Base-by-base conservation (phyloP, 345 rosid species). In the Rhizophora apiculata region DNA sequence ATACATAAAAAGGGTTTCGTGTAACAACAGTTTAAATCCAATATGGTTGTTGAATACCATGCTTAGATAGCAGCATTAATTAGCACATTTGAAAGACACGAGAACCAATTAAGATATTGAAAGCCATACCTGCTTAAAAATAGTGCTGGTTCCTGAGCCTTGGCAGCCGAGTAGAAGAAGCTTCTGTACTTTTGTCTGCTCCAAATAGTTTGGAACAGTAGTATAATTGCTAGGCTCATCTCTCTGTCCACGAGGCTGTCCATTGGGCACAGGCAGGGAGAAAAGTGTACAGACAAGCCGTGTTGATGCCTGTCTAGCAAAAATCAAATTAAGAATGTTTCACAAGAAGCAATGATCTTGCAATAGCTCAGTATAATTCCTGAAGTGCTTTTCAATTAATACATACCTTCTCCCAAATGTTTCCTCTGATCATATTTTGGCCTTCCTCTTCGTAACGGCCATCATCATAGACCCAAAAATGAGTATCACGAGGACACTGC, bases 61-160 rank as follows among this genome's bases (percentile, higher is more conserved):
- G 37, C 37, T 34, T 34, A 34, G 37, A 34, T 34, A 34, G 8
- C 37, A 34, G 37, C 37, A 34, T 34, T 34, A 34, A 43, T 5
- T 3, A 60, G 24, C 62, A 53, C 57, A 26, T 37, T 4, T 26
- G 60, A 22, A 29, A 34, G 8, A 48, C 32, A 27, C 15, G 9
- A 22, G 24, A n/a, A 34, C 16, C 37, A 66, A 39, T 13, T 20
- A 51, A 73, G 68, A 32, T 36, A 62, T 9, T 20, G 57, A 64
- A 2, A 57, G 48, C 22, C 81, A 64, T 72, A 89, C 98, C 95
- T 94, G 99, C 89, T 95, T 95, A 81, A 95, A 95, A 65, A 95
- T 80, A 2, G 99, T 95, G 79, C 99, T 92, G 30, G 99, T 92
- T 81, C 99, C 99, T n/a, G 97, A 88, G 37, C 97, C 92, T 65